These are phyloP conservation scores for Penicillium canariense DNA, from an alignment of 495 filamentous ascomycete species.

Conservation along the genomic window DNA sequence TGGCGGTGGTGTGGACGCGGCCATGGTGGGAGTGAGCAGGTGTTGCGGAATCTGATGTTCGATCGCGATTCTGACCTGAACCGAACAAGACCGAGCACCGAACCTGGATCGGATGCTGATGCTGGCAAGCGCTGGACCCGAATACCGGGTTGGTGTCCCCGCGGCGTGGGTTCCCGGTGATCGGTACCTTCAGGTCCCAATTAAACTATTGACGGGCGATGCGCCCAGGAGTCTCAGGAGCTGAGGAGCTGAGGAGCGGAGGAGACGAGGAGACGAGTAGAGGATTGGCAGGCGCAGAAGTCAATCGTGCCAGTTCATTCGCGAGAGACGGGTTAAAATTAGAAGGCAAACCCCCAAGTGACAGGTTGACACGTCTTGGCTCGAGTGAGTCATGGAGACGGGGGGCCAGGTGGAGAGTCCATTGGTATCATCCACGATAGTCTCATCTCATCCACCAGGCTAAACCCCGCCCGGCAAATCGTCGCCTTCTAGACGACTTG, in stretches of 20 bases:
- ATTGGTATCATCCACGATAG: no score
- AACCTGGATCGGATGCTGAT: not conserved
- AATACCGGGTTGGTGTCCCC: constrained; percentile 10
- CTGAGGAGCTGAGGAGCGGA: no score
- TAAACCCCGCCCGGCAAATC: no score
- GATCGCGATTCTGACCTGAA: not conserved
- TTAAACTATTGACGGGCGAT: constrained; percentile 9
- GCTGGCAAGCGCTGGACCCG: not conserved
- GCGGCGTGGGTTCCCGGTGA: constrained; percentile 4
- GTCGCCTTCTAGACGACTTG: no score
- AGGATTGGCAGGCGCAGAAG: not conserved
- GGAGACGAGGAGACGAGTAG: not conserved
- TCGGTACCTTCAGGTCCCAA: constrained; percentile 3
- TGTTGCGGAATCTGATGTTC: not conserved
- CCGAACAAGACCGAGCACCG: no score
- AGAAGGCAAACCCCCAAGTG: constrained; percentile 2
- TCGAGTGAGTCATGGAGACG: constrained; percentile 13
- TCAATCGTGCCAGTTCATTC: not conserved
- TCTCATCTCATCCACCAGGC: no score
- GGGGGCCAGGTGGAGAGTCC: no score
- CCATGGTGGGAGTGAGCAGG: not conserved
- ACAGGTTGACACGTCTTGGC: constrained; percentile 15
- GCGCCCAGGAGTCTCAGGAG: no score
- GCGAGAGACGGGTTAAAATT: not conserved
- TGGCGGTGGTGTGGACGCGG: not conserved